Evolutionary conservation across 1,139 yeast genomes (phyloP).

Genomic region (Waltiozyma sp.): DNA sequence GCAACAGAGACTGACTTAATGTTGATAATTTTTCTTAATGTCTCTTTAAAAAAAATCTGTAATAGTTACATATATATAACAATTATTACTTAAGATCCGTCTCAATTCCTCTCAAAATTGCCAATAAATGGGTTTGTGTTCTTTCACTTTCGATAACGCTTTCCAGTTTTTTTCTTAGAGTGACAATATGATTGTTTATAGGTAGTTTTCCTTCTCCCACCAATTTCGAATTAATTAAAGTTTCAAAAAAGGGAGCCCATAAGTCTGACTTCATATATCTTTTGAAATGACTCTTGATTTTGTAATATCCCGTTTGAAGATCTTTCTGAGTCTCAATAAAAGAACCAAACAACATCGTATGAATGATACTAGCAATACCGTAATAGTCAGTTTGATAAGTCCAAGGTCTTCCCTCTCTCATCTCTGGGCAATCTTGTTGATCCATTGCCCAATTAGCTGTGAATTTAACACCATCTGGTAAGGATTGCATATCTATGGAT

Average conservation of each 20-base stretch:
- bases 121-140: slow-evolving; percentile 6
- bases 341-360: slow-evolving; percentile 60
- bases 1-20: no score
- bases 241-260: slow-evolving; percentile 62
- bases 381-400: slow-evolving; percentile 75
- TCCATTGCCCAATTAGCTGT: slow-evolving; percentile 53
- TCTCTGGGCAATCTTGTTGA: slow-evolving; percentile 68
- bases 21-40: no score
- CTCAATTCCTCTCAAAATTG: slow-evolving; percentile 11
- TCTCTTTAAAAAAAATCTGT: no score
- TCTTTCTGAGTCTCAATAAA: slow-evolving; percentile 35
- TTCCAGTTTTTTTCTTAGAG: slow-evolving; percentile 34
- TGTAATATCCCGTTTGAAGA: slow-evolving; percentile 21
- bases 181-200: slow-evolving; percentile 27
- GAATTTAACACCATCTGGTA: slow-evolving; percentile 43
- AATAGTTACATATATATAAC: no score
- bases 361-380: slow-evolving; percentile 71
- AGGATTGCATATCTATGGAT: slow-evolving; percentile 59
- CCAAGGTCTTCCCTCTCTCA: slow-evolving; percentile 59
- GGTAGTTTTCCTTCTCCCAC: slow-evolving; percentile 25
- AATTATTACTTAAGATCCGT: slow-evolving; percentile 9
- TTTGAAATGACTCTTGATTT: slow-evolving; percentile 33
- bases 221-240: slow-evolving; percentile 51
- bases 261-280: slow-evolving; percentile 69
- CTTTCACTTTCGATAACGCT: slow-evolving; percentile 15